phyloP scores from a whole-genome alignment of 345 rosid genomes.

The Camelina neglecta region DNA sequence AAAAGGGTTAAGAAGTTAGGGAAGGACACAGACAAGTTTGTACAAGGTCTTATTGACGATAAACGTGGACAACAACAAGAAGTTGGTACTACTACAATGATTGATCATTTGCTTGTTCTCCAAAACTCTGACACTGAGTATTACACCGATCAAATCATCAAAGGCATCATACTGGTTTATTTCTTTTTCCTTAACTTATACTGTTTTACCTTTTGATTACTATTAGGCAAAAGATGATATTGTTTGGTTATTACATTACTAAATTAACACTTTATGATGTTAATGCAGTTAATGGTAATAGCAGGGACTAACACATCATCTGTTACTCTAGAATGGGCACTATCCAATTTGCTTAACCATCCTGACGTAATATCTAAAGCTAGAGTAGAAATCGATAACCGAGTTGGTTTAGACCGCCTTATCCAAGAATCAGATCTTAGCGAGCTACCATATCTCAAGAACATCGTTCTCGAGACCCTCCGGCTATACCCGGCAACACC shows the following conservation, averaged over 20 bases:
- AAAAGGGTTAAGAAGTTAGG: slow-evolving; percentile 40
- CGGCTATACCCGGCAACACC: slow-evolving; percentile 53
- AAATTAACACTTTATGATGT: background rate
- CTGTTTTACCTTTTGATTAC: background rate
- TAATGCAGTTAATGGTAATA: slow-evolving; percentile 43
- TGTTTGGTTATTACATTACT: background rate
- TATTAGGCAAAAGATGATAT: background rate
- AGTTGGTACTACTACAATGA: slow-evolving; percentile 55
- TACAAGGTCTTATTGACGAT: slow-evolving; percentile 57
- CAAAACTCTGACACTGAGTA: slow-evolving; percentile 55
- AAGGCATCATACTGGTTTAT: slow-evolving; percentile 55
- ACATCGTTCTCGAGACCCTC: slow-evolving; percentile 53
- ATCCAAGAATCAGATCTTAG: slow-evolving; percentile 49
- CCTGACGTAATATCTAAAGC: slow-evolving; percentile 51
- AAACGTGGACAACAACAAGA: slow-evolving; percentile 44
- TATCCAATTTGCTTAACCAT: slow-evolving; percentile 55
- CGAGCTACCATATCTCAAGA: slow-evolving; percentile 53
- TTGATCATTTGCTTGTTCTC: slow-evolving; percentile 59
- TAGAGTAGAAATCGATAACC: slow-evolving; percentile 39
- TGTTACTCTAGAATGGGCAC: slow-evolving; percentile 58
- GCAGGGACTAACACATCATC: slow-evolving; percentile 64
- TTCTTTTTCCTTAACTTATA: background rate
- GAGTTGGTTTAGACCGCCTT: slow-evolving; percentile 43
- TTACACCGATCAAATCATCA: slow-evolving; percentile 64
- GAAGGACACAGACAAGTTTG: slow-evolving; percentile 30